These are phyloP conservation scores for Camptophora hylomeconis DNA, from an alignment of 2,329 filamentous ascomycete species.

Conservation along the genomic window DNA sequence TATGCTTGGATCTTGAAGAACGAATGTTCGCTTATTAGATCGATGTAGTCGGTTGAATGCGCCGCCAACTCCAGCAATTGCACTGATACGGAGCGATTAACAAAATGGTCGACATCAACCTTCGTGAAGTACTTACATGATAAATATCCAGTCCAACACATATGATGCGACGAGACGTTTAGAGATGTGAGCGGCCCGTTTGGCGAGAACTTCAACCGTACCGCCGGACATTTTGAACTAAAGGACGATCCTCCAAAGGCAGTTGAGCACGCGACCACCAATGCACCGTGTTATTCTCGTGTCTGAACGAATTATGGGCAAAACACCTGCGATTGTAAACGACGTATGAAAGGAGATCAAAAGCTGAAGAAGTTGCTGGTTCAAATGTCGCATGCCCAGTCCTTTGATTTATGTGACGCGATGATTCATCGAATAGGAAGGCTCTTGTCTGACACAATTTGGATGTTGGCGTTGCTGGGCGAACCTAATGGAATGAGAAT, in stretches of 20 bases:
- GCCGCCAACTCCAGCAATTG: slow-evolving; percentile 45
- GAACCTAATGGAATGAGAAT: too few relatives aligned
- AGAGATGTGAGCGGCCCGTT: slow-evolving; percentile 22
- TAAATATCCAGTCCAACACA: slow-evolving; percentile 58
- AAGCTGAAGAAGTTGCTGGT: too few relatives aligned
- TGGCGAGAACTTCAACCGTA: slow-evolving; percentile 9
- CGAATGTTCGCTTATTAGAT: slow-evolving; percentile 54
- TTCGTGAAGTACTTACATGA: slow-evolving; percentile 33
- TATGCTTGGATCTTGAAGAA: slow-evolving; percentile 60
- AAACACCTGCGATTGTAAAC: too few relatives aligned
- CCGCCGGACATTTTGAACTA: slow-evolving; percentile 12
- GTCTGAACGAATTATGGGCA: too few relatives aligned
- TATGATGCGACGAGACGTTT: slow-evolving; percentile 51
- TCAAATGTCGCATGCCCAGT: too few relatives aligned
- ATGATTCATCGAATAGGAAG: too few relatives aligned
- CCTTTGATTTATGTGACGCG: too few relatives aligned
- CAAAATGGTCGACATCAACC: slow-evolving; percentile 1
- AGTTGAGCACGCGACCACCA: slow-evolving; percentile 14
- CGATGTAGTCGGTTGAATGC: slow-evolving; percentile 36
- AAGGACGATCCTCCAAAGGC: slow-evolving; percentile 1
- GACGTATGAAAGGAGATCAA: too few relatives aligned
- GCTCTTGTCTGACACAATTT: too few relatives aligned
- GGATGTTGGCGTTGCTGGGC: too few relatives aligned
- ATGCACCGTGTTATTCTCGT: not conserved
- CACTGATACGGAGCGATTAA: slow-evolving; percentile 23